phyloP scores from a whole-genome alignment of 345 rosid species.

The Arabidopsis suecica region DNA sequence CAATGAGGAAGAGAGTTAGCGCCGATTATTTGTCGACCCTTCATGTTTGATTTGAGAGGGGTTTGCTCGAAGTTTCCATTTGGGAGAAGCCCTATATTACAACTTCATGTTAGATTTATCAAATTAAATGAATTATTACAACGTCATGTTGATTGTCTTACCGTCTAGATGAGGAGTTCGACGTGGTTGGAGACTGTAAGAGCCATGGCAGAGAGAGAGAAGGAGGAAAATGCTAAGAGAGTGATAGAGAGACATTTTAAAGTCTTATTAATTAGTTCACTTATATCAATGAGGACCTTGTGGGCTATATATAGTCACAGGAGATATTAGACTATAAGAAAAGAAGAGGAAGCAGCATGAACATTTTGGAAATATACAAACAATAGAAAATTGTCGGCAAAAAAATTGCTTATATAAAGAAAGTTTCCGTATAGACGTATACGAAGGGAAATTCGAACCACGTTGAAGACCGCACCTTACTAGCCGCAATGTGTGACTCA shows the following conservation, averaged over 20 bases:
- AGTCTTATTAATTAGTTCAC: conserved; percentile 19
- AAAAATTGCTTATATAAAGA: background rate
- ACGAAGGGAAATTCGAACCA: conserved; percentile 27
- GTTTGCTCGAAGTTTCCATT: conserved; percentile 76
- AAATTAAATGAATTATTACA: background rate
- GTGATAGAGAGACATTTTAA: conserved; percentile 40
- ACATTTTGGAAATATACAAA: conserved; percentile 3
- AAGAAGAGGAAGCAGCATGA: conserved; percentile 12
- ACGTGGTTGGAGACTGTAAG: conserved; percentile 23
- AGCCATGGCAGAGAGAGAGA: conserved; percentile 38
- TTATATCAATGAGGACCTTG: conserved; percentile 7
- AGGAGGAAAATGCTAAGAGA: conserved; percentile 41
- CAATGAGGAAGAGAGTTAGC: conserved; percentile 79
- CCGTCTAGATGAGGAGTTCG: conserved; percentile 44
- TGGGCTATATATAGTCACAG: conserved; percentile 18
- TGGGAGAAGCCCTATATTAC: conserved; percentile 56
- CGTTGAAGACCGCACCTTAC: conserved; percentile 43
- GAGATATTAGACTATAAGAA: conserved; percentile 1
- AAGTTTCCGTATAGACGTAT: background rate
- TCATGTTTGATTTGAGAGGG: conserved; percentile 65
- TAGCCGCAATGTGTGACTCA: conserved; percentile 41
- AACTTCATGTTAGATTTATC: background rate
- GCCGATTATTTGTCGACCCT: conserved; percentile 70
- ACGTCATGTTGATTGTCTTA: conserved; percentile 18
- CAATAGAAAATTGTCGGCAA: background rate